Evolutionary conservation across 257 asterid genomes (phyloP).

Genomic region (Jacaranda copaia): DNA sequence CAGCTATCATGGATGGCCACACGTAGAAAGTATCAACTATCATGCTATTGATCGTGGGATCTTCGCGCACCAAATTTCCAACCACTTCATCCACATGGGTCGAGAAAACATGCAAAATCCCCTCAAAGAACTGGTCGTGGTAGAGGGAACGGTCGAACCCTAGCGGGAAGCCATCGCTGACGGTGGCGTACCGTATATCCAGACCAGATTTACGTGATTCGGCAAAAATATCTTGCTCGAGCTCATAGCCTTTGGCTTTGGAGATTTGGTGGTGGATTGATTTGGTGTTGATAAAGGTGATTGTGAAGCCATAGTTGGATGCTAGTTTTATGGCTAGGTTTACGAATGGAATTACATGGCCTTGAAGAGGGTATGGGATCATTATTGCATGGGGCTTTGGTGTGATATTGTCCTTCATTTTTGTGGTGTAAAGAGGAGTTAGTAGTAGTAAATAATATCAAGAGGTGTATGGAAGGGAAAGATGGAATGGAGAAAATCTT

Average conservation of each 20-base stretch:
- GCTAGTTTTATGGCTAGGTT: constrained; percentile 51
- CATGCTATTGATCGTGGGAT: constrained; percentile 45
- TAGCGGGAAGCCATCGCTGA: constrained; percentile 49
- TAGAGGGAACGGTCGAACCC: constrained; percentile 47
- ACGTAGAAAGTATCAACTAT: constrained; percentile 57
- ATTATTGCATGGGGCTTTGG: constrained; percentile 45
- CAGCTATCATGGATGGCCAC: constrained; percentile 54
- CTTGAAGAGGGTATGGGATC: constrained; percentile 52
- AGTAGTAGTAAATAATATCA: neutral
- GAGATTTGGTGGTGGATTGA: constrained; percentile 45
- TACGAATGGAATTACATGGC: constrained; percentile 51
- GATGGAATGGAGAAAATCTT: neutral
- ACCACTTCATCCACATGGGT: constrained; percentile 46
- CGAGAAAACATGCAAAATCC: constrained; percentile 36
- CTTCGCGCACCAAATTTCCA: constrained; percentile 33
- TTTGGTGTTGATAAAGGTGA: constrained; percentile 52
- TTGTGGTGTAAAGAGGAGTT: neutral
- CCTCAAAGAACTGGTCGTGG: constrained; percentile 44
- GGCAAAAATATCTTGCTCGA: constrained; percentile 31
- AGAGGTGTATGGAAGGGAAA: neutral
- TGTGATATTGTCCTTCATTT: constrained; percentile 26
- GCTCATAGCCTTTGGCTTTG: constrained; percentile 13
- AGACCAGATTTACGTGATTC: constrained; percentile 43
- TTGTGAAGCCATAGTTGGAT: constrained; percentile 43
- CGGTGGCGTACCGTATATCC: constrained; percentile 44